Evolutionary conservation across 2,329 filamentous ascomycete genomes (phyloP), one percentile per base, ranked within the genome.

Genomic region (Trichoderma sp.): DNA sequence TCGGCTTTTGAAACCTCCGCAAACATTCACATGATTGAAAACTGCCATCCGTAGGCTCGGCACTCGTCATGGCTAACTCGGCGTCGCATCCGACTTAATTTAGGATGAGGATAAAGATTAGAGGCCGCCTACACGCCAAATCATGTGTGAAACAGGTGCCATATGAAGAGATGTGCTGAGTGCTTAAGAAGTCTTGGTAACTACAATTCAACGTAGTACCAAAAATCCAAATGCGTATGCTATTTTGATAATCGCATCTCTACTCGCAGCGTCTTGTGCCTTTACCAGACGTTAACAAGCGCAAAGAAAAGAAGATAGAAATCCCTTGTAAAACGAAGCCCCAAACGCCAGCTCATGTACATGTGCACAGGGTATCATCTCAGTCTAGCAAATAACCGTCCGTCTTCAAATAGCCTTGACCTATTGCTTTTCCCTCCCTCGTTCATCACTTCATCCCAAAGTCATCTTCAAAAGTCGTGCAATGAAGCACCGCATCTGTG

Each of bases 401-500:
- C 43, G 19, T 31, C 59, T 43, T n/a, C 16, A 56, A 56, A 56
- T 56, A 33, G 10, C 29, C 53, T 31, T 27, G 33, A 31, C 6
- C 40, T 43, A 43, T n/a, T n/a, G 16, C 19, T 69, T 33, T 24
- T 11, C n/a, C 24, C 59, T 13, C 43, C 57, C n/a, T 13, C 61
- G 56, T n/a, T 35, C 56, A 21, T 47, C 56, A 21, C 19, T 31
- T 27, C 19, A 57, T 27, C 55, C 57, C 29, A 24, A 68, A 19
- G 19, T 70, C 71, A 33, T 76, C 75, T 14, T 74, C 69, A 27
- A 82, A 72, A 5, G 79, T 78, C 3, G 79, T 80, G 63, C 82
- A 79, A 68, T 84, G 82, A 52, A 86, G 70, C 21, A 80, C 77
- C 0, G 82, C 80, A 68, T 85, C 82, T 3, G 79, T 53, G 69